Evolutionary conservation across 306 rosid species (phyloP), one percentile per base, ranked within the genome.

Genomic region (Vigna angularis): DNA sequence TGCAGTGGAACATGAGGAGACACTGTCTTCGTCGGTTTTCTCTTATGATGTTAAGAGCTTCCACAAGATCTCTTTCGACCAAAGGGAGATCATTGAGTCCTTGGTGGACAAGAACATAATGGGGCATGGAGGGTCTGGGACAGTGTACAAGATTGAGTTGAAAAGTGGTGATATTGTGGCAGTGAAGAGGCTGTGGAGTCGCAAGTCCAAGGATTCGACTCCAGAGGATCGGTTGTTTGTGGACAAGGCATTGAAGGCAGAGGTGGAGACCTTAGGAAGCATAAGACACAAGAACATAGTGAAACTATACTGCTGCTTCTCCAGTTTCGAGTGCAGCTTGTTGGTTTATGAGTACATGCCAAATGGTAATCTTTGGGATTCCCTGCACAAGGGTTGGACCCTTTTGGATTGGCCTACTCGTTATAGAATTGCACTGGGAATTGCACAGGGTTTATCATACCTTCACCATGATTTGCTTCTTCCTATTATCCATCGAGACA

Each of bases 281-380:
- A 90, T 96, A 72, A 86, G 99, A 53, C 99, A 96, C 87, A 96
- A 84, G 70, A 96, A 96, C 85, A 96, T 96, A 49, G 99, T 96
- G 48, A 96, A 96, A 70, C 36, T 96, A 2, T 96, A 87, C 30
- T 87, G 98, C 82, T 91, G 90, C 72, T 89, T 96, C 85, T 88
- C 99, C 7, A 88, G 95, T 49, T 64, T 80, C 84, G 90, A 96
- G 9, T 88, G 94, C 62, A 91, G 80, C 26, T 83, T 96, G 22
- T 80, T 96, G 87, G 94, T 96, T 66, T 96, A 96, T 70, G 99
- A 96, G 83, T 93, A 84, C 61, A 91, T 96, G 98, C 90, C 96
- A 2, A 96, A 96, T 26, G 99, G 99, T 49, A 96, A 90, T 57
- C 88, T 96, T 4, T 96, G 97, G 97, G 99, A 96, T 77, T 97